A percentile compares a stretch with the other conserved stretches of the same genome.
These are phyloP conservation scores for Thalassiosira profunda DNA, from an alignment of 108 stramenopile species.

Conservation along the genomic window DNA sequence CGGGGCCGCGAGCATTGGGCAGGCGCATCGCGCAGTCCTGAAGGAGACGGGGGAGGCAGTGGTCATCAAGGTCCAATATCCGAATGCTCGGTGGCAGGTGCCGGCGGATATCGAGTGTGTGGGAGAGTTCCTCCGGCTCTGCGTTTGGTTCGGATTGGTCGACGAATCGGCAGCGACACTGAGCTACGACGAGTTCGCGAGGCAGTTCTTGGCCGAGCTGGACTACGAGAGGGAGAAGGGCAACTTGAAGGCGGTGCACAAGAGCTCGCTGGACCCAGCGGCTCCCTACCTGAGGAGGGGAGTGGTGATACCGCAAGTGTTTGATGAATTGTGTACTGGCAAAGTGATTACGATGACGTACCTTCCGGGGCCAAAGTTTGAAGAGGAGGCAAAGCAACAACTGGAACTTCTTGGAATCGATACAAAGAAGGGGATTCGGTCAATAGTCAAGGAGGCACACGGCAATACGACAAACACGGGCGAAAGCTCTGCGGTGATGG, in stretches of 20 bases:
- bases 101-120: slow-evolving; percentile 84
- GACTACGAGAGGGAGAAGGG: slow-evolving; percentile 62
- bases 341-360: slow-evolving; percentile 81
- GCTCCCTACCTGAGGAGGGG: slow-evolving; percentile 57
- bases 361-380: slow-evolving; percentile 72
- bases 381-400: slow-evolving; percentile 69
- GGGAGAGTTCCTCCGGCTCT: slow-evolving; percentile 68
- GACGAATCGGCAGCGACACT: slow-evolving; percentile 63
- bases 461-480: background rate
- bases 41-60: slow-evolving; percentile 52
- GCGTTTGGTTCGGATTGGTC: slow-evolving; percentile 69
- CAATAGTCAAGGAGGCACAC: slow-evolving; percentile 45
- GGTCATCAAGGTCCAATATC: slow-evolving; percentile 97
- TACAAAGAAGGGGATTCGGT: slow-evolving; percentile 50
- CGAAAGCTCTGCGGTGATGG: too few species aligned
- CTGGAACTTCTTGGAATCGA: slow-evolving; percentile 66
- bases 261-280: slow-evolving; percentile 61
- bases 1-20: slow-evolving; percentile 93
- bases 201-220: slow-evolving; percentile 78
- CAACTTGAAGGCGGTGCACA: slow-evolving; percentile 64
- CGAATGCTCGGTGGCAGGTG: slow-evolving; percentile 82
- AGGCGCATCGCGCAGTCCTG: slow-evolving; percentile 84
- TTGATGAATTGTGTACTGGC: slow-evolving; percentile 61
- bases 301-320: slow-evolving; percentile 62
- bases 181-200: slow-evolving; percentile 69